Base-by-base conservation (phyloP, 306 rosid species). In the Castanea sativa region DNA sequence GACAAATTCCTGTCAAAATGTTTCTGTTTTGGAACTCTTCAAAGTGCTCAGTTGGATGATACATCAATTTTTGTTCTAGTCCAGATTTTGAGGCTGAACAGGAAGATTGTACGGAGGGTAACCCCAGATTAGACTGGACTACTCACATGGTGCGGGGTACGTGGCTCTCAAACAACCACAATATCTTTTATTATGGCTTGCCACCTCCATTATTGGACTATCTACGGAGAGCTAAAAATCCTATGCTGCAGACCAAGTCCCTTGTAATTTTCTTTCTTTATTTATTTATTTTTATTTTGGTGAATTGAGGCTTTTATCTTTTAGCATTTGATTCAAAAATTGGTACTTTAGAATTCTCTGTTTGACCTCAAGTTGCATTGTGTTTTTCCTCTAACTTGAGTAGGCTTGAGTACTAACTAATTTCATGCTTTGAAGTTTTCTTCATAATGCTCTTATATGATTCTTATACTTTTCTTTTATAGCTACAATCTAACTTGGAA, bases 131-230 rank as follows among this genome's bases (percentile, higher is more conserved):
- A 52, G 74, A 69, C 79, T 75, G 81, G 86, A 75, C 78, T 12
- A 76, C 60, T 81, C 98, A 92, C 89, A 91, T 95, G 99, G 90
- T 90, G 80, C 86, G 92, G 82, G 94, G 92, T 83, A 92, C 99
- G 45, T 92, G 92, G 94, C 86, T 89, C 80, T 91, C 96, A 56
- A 78, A 84, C 19, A 86, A 92, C 80, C 83, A 79, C 74, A 19
- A 57, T 63, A 57, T 87, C 67, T 90, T 92, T 83, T 74, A 85
- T 69, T 91, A 92, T 55, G 91, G 96, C 77, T 88, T 95, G 74
- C 97, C 98, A 73, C 82, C 91, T 30, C 93, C 88, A 25, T 87
- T 95, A 55, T 73, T 95, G 92, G 89, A 95, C 78, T 76, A 76
- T 79, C 85, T 92, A 69, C 87, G 95, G 75, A 90, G 83, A 80